phyloP scores from a whole-genome alignment of 2,329 filamentous ascomycete species.

The Plenodomus biglobosus region DNA sequence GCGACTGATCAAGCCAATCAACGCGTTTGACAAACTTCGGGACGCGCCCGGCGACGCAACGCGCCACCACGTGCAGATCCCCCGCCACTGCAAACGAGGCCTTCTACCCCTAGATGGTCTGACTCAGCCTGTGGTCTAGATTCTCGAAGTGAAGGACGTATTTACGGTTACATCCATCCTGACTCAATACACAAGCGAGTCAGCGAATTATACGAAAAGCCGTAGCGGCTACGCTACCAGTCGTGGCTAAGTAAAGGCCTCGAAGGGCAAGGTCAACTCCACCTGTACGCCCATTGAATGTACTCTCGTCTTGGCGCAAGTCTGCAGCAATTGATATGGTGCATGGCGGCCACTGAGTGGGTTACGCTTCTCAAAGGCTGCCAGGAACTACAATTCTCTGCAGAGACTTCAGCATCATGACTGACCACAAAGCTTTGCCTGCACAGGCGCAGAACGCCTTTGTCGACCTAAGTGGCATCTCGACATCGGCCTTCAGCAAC shows the following conservation, averaged over 20 bases:
- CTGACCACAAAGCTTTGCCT: conserved; percentile 9
- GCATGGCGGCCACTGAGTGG: too few relatives aligned
- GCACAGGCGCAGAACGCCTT: conserved; percentile 29
- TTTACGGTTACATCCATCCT: background rate
- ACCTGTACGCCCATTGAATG: conserved; percentile 5
- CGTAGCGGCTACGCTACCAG: background rate
- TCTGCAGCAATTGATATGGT: background rate
- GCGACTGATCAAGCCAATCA: too few relatives aligned
- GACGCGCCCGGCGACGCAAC: too few relatives aligned
- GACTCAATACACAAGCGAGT: background rate
- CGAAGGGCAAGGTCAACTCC: background rate
- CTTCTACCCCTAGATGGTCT: too few relatives aligned
- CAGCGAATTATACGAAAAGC: background rate
- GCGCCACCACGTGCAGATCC: background rate
- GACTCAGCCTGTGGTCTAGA: background rate
- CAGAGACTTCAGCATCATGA: conserved; percentile 13
- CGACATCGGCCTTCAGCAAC: conserved; percentile 57
- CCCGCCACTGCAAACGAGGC: too few relatives aligned
- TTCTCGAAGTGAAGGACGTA: background rate
- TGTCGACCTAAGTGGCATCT: conserved; percentile 46
- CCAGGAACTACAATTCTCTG: background rate
- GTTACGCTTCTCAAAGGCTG: background rate
- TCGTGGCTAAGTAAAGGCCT: background rate
- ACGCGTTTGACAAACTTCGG: too few relatives aligned
- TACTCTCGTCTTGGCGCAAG: background rate